A percentile compares a stretch with the other conserved stretches of the same genome.
Conservation (phyloP, 768 basidiomycete species). For the Pleurotus eryngii region DNA sequence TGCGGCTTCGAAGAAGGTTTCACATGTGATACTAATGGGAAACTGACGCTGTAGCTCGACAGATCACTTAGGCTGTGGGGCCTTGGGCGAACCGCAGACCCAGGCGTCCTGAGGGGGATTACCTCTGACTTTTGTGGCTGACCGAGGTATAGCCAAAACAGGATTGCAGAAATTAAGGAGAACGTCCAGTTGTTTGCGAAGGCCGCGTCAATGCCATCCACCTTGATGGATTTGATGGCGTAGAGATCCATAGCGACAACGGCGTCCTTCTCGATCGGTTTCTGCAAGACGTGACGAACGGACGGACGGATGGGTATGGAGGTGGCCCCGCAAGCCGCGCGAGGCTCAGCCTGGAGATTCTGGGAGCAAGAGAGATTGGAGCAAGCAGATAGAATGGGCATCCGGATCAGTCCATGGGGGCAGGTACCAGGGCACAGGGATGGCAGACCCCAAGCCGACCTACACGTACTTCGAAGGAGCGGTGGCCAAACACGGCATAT, state of each 20-base stretch:
- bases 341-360: slow-evolving; percentile 41
- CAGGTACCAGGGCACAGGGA: slow-evolving; percentile 31
- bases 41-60: neutral
- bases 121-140: too few relatives aligned
- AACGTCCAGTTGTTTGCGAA: slow-evolving; percentile 34
- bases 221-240: slow-evolving; percentile 54
- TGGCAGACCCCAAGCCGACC: slow-evolving; percentile 39
- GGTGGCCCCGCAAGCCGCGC: slow-evolving; percentile 45
- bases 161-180: slow-evolving; percentile 35
- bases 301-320: slow-evolving; percentile 49
- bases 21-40: slow-evolving; percentile 9
- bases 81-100: slow-evolving; percentile 40
- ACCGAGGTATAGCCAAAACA: too few relatives aligned
- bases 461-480: slow-evolving; percentile 38
- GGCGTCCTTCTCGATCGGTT: slow-evolving; percentile 40
- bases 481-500: slow-evolving; percentile 38
- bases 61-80: slow-evolving; percentile 63
- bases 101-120: slow-evolving; percentile 32
- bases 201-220: slow-evolving; percentile 39
- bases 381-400: slow-evolving; percentile 31
- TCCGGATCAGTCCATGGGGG: slow-evolving; percentile 44
- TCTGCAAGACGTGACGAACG: slow-evolving; percentile 36
- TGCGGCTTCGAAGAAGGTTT: slow-evolving; percentile 50
- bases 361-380: slow-evolving; percentile 37
- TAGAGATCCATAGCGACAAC: slow-evolving; percentile 38